Base-by-base conservation (phyloP, 352 stramenopile species). In the Pythium angustatum region DNA sequence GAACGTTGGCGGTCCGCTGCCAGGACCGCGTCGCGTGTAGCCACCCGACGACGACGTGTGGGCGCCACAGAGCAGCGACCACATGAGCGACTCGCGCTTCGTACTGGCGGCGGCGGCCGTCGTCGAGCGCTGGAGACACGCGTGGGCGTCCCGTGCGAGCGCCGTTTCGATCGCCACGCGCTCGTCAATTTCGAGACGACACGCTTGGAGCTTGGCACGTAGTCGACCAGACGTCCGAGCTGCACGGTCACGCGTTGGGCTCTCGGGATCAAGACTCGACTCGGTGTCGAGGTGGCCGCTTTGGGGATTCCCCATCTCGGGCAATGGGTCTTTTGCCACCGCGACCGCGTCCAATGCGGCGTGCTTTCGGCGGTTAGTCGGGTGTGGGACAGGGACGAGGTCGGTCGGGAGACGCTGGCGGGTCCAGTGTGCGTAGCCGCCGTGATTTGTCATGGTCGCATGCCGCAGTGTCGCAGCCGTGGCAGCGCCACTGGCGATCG, bases 151-250 rank as follows among this genome's bases (percentile, higher is more conserved):
- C 3, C 68, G 41, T 6, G 80, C 49, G n/a, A 82, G 58, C 10
- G 74, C 72, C 17, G 75, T 61, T 53, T 93, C 81, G 26, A 73
- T 58, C 2, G 61, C 60, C 24, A 93, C 87, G 4, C 72, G 78
- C 6, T 68, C 58, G 48, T 93, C 77, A 38, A 89, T 85, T 43
- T 92, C 70, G 8, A 68, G 36, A 12, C 88, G 40, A 56, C 74
- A 81, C 26, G 88, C 79, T 15, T 78, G 70, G n/a, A 92, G 57
- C 58, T 92, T 92, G 0, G 62, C 69, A n/a, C 78, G 77, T n/a
- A 92, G 68, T 22, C 77, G 74, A 36, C 69, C 81, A 2, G 77
- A 73, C 0, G 72, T 73, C 2, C 62, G 50, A n/a, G 56, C 26
- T 5, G 54, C 31, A 24, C 63, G 54, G n/a, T 44, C 40, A 15